phyloP scores from a whole-genome alignment of 2,329 filamentous ascomycete genomes.

The Calonectria crousiana region DNA sequence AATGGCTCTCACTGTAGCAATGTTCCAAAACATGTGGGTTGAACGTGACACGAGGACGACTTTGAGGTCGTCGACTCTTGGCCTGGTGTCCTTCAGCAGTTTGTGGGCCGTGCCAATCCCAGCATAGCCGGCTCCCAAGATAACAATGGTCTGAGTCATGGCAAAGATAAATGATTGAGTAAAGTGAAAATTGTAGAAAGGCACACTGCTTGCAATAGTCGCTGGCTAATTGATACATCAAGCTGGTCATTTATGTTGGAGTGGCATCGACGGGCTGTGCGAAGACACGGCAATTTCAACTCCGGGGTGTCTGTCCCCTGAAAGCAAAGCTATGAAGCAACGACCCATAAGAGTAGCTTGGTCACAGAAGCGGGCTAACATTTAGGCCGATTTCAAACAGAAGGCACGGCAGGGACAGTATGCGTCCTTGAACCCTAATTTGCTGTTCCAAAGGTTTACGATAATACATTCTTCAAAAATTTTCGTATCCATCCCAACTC shows the following conservation, averaged over 20 bases:
- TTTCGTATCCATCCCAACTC: no score
- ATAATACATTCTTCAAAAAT: background rate
- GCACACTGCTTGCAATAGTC: background rate
- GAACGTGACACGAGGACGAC: constrained; percentile 6
- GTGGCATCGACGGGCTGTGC: background rate
- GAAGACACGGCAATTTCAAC: background rate
- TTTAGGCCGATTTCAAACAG: background rate
- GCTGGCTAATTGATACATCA: background rate
- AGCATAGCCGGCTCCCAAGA: constrained; percentile 16
- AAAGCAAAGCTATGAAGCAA: background rate
- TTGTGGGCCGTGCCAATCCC: constrained; percentile 8
- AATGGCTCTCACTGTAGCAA: background rate
- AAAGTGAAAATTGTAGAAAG: background rate
- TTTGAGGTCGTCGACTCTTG: background rate
- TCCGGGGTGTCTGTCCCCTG: background rate
- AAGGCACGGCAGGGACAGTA: background rate
- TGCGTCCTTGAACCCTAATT: background rate
- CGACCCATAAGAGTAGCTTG: background rate
- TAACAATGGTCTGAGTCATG: constrained; percentile 7
- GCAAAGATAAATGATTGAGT: background rate
- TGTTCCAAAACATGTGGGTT: constrained; percentile 12
- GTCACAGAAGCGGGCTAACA: background rate
- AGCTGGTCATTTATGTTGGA: background rate
- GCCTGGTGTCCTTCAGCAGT: constrained; percentile 10
- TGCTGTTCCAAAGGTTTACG: background rate